phyloP scores from a whole-genome alignment of 495 filamentous ascomycete species.

The Xylaria grammica region DNA sequence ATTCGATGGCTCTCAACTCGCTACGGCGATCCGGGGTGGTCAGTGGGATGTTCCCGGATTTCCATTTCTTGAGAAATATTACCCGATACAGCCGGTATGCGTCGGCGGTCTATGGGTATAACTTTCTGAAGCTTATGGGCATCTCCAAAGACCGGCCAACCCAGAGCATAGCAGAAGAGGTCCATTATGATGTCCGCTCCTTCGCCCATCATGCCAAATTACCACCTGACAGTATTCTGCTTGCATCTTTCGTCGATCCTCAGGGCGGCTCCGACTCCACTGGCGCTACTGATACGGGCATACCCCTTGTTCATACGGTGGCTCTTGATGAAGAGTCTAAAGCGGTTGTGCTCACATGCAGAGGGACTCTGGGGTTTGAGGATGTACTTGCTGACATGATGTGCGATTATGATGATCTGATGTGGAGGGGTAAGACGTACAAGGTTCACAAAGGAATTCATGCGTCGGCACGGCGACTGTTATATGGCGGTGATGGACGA shows the following conservation, averaged over 20 bases:
- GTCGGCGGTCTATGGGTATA: slow-evolving; percentile 76
- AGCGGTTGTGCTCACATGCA: slow-evolving; percentile 75
- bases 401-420: slow-evolving; percentile 77
- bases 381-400: slow-evolving; percentile 82
- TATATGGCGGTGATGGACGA: slow-evolving; percentile 67
- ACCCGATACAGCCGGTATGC: slow-evolving; percentile 78
- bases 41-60: slow-evolving; percentile 68
- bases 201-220: slow-evolving; percentile 75
- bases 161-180: slow-evolving; percentile 53
- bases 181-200: slow-evolving; percentile 68
- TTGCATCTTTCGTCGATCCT: slow-evolving; percentile 78
- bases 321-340: slow-evolving; percentile 78
- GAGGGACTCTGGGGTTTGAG: slow-evolving; percentile 80
- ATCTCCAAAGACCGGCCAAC: slow-evolving; percentile 57
- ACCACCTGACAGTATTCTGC: slow-evolving; percentile 69
- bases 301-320: slow-evolving; percentile 80
- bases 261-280: slow-evolving; percentile 74
- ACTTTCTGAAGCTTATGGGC: slow-evolving; percentile 73
- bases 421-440: slow-evolving; percentile 69
- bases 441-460: slow-evolving; percentile 86
- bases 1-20: slow-evolving; percentile 58
- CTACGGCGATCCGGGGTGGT: slow-evolving; percentile 63
- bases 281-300: slow-evolving; percentile 72
- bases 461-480: slow-evolving; percentile 71
- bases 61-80: slow-evolving; percentile 73